Evolutionary conservation across 805 yeast genomes (phyloP).

Genomic region (Cyberlindnera sargentensis): DNA sequence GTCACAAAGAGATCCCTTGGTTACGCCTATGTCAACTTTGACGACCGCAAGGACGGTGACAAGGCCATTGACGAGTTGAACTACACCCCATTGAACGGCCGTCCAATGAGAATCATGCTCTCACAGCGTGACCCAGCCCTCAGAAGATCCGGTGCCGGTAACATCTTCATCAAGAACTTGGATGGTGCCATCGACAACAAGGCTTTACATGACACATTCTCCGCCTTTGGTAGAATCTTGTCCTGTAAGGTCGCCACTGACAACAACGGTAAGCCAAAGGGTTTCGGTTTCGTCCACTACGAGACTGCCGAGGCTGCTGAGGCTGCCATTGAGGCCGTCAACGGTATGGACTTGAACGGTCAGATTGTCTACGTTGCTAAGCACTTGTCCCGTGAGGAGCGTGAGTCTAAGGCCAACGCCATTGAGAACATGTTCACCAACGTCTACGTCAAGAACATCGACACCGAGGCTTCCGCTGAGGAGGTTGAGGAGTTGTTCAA

Average conservation of each 20-base stretch:
- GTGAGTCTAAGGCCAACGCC: slow-evolving; percentile 88
- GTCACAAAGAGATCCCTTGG: slow-evolving; percentile 95
- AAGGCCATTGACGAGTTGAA: slow-evolving; percentile 92
- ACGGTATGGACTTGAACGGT: slow-evolving; percentile 97
- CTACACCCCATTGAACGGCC: slow-evolving; percentile 90
- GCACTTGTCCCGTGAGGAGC: slow-evolving; percentile 87
- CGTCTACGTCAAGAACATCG: slow-evolving; percentile 89
- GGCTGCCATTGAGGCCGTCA: slow-evolving; percentile 93
- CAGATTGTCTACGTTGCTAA: slow-evolving; percentile 93
- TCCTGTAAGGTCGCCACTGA: slow-evolving; percentile 97
- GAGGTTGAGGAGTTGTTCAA: slow-evolving; percentile 68
- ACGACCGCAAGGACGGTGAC: slow-evolving; percentile 82
- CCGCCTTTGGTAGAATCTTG: slow-evolving; percentile 92
- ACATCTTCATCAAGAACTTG: slow-evolving; percentile 96
- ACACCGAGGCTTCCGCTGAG: slow-evolving; percentile 58
- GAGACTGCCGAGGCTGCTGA: slow-evolving; percentile 88
- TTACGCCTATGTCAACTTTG: slow-evolving; percentile 97
- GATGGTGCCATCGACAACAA: slow-evolving; percentile 98
- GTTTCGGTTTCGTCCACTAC: slow-evolving; percentile 97
- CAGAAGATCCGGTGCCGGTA: slow-evolving; percentile 93
- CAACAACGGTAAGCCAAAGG: slow-evolving; percentile 84
- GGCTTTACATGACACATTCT: slow-evolving; percentile 96
- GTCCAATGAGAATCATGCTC: slow-evolving; percentile 99
- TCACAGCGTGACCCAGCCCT: slow-evolving; percentile 97
- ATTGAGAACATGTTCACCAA: slow-evolving; percentile 91